Evolutionary conservation across 2,329 filamentous ascomycete species (phyloP).

Genomic region (Grosmannia huntii): DNA sequence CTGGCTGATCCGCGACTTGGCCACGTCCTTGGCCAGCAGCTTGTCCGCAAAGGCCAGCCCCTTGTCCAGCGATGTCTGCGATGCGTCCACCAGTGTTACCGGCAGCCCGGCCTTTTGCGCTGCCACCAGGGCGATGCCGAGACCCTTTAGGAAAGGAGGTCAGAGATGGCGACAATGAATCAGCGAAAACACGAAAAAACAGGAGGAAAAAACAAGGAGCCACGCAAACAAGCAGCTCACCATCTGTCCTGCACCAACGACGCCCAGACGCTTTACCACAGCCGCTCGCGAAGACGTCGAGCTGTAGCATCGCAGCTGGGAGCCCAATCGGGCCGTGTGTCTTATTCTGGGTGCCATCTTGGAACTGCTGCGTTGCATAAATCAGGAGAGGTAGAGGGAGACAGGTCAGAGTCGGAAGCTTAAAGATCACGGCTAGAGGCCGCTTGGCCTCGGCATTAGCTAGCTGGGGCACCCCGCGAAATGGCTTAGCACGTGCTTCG

Average conservation of each 20-base stretch:
- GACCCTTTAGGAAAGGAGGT: conserved; percentile 47
- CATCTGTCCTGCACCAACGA: conserved; percentile 94
- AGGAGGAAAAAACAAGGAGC: background rate
- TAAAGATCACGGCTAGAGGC: background rate
- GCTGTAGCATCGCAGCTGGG: conserved; percentile 52
- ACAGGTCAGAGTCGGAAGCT: background rate
- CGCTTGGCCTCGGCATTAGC: conserved; percentile 3
- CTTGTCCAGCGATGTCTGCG: conserved; percentile 75
- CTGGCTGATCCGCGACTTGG: conserved; percentile 74
- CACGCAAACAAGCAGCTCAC: conserved; percentile 34
- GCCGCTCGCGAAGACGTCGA: conserved; percentile 45
- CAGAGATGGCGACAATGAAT: too few relatives aligned
- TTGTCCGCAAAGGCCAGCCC: conserved; percentile 88
- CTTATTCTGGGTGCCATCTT: background rate
- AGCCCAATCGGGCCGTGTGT: conserved; percentile 18
- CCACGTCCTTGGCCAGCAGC: conserved; percentile 82
- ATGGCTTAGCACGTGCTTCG: background rate
- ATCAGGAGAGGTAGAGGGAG: background rate
- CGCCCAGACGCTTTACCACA: conserved; percentile 77
- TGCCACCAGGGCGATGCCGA: conserved; percentile 91
- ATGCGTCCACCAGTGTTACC: conserved; percentile 75
- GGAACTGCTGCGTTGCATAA: background rate
- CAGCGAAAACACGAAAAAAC: too few relatives aligned
- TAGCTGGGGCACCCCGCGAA: background rate
- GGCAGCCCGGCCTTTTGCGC: conserved; percentile 72